Conservation (phyloP, 148 eudicot species). For the Arctostaphylos glauca region DNA sequence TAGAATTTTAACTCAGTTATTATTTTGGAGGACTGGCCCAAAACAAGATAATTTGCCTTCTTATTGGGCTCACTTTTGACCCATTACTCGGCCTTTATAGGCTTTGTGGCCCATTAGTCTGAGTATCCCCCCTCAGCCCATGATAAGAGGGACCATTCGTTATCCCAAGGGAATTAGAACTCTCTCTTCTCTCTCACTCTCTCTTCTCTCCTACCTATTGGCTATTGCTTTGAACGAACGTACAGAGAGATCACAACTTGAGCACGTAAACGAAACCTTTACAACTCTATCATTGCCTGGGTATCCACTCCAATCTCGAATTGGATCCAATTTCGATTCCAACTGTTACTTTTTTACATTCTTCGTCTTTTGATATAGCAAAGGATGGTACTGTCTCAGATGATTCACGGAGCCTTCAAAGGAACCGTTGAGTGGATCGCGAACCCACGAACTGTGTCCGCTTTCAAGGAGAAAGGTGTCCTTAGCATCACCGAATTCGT, state of each 20-base stretch:
- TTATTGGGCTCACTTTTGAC: neutral
- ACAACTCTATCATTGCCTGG: neutral
- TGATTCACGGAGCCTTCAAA: conserved; percentile 83
- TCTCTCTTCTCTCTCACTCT: neutral
- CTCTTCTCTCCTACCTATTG: neutral
- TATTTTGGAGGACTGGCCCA: neutral
- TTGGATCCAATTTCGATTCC: neutral
- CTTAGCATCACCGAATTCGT: conserved; percentile 77
- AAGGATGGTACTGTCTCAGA: conserved; percentile 68
- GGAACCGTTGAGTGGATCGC: conserved; percentile 89
- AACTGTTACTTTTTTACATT: neutral
- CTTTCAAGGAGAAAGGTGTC: conserved; percentile 97
- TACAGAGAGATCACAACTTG: neutral
- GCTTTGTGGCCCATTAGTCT: neutral
- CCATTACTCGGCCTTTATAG: neutral
- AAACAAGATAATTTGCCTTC: neutral
- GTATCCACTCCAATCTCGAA: neutral
- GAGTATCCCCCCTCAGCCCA: neutral
- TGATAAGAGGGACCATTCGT: neutral
- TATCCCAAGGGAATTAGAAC: neutral
- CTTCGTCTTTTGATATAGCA: neutral
- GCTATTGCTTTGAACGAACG: neutral
- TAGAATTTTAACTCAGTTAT: too few relatives aligned
- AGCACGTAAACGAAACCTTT: neutral
- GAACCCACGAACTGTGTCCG: conserved; percentile 82